Evolutionary conservation across 176 grass and related monocot species (phyloP), one percentile per base, ranked within the genome.

Genomic region (Zoysia japonica): DNA sequence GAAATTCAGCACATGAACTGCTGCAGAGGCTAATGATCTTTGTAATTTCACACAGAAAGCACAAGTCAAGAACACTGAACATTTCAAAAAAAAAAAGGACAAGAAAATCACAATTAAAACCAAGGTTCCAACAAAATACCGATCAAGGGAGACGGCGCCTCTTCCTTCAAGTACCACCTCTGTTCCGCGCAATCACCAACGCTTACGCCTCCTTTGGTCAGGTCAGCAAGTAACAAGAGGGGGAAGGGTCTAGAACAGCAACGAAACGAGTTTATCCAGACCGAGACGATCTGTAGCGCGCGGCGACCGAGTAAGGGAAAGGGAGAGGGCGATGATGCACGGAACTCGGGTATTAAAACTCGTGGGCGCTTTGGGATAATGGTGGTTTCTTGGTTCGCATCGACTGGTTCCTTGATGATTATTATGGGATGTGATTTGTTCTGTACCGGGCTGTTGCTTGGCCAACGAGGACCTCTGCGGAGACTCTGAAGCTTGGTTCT

Each of bases 341-440:
- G 59, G 76, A 20, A 84, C 48, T 65, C 7, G 39, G 62, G 28
- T 64, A 78, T 37, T 52, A 68, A 71, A 85, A 76, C n/a, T 36
- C 4, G 82, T 72, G 82, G 87, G 72, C 67, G 48, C 37, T 54
- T 76, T 6, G 72, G 82, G 39, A 68, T 75, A 68, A 62, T 77
- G 37, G 44, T 11, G 36, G 66, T 37, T 77, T 77, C 82, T 71
- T 85, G 82, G 66, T 74, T 19, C 17, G 2, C 41, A 72, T 75
- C 71, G 36, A 15, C 46, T 7, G 45, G 42, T 41, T 43, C 41
- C 48, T 57, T 16, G 53, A 55, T 37, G 67, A 20, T 52, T 49
- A 13, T 10, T 44, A 50, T 41, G 55, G 47, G 10, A 12, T 2
- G 12, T 56, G 37, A 13, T 42, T 54, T 52, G 69, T 73, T 54